These are phyloP conservation scores for Xylaria bambusicola DNA, from an alignment of 495 filamentous ascomycete genomes.

Conservation along the genomic window DNA sequence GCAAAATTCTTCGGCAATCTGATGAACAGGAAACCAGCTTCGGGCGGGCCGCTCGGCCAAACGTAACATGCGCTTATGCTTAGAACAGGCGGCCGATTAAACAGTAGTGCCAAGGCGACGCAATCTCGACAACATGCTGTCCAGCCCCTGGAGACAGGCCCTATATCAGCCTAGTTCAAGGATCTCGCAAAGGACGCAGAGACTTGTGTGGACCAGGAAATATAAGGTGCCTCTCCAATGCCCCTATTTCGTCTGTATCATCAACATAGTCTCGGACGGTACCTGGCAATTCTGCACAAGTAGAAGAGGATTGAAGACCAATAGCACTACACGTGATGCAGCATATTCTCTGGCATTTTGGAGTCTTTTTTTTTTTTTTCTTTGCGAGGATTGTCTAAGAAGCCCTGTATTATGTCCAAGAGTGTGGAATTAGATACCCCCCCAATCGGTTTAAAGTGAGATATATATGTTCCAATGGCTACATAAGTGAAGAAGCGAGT, in stretches of 20 bases:
- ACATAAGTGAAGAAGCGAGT: too few relatives aligned
- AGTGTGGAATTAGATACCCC: conserved; percentile 41
- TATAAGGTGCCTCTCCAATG: background rate
- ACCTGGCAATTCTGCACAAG: conserved; percentile 5
- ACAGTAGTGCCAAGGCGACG: background rate
- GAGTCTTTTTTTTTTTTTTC: conserved; percentile 5
- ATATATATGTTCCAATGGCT: background rate
- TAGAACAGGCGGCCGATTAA: background rate
- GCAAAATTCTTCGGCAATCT: conserved; percentile 53
- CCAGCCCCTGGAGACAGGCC: too few relatives aligned
- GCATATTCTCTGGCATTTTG: background rate
- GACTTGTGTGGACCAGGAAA: too few relatives aligned
- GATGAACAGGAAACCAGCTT: conserved; percentile 43
- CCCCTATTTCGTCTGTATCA: conserved; percentile 3
- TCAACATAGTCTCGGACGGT: background rate
- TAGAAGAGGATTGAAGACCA: background rate
- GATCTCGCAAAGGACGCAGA: too few relatives aligned
- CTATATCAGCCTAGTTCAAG: too few relatives aligned
- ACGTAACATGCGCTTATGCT: conserved; percentile 16
- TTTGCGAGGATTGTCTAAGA: conserved; percentile 17
- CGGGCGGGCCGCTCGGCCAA: conserved; percentile 20
- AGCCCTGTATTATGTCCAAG: conserved; percentile 26
- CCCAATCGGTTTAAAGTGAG: conserved; percentile 27
- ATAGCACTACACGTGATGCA: background rate
- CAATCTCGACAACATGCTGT: background rate